Evolutionary conservation across 2,329 filamentous ascomycete species (phyloP), one percentile per base, ranked within the genome.

Genomic region (Aspergillus ustus): DNA sequence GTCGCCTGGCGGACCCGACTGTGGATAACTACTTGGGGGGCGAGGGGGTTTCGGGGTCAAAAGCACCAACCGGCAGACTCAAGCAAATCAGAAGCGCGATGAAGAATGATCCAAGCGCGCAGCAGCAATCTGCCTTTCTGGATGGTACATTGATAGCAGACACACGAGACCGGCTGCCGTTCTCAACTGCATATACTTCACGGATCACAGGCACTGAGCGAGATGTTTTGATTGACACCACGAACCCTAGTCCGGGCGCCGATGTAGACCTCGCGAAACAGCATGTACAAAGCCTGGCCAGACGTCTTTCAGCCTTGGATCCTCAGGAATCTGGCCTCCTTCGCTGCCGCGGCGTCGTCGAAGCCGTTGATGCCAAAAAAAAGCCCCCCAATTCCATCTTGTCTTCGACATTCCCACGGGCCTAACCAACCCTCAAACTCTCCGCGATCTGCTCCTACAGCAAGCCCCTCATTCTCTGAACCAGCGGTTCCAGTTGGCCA

Each of bases 401-500:
- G 3, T 55, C 15, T 55, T 55, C 37, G 22, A 28, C 9, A 55
- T 55, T 40, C 52, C 52, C 8, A 4, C 13, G 3, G 17, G 13
- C 22, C 52, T 55, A 4, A 17, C 37, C 11, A 11, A 22, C 20
- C 29, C 52, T 3, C 7, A 11, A 20, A 28, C 52, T 4, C 40
- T 55, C 5, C 37, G 52, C 11, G 7, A 17, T 20, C 28, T 55
- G 28, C 66, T 74, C 66, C 22, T 62, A 60, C 55, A 59, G 48
- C 13, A 13, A 28, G 29, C 60, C 8, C 59, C 69, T 17, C 50
- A 43, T 28, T 66, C 71, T 9, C 66, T 78, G 43, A 71, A 64
- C 3, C 67, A 72, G 4, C 66, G 76, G 11, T 67, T 78, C 46
- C 64, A 69, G 37, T 60, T 76, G 3, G 72, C 74, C 3, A 67